Evolutionary conservation across 257 asterid genomes (phyloP), one percentile per base, ranked within the genome.

Genomic region (Solanum pinnatisectum): DNA sequence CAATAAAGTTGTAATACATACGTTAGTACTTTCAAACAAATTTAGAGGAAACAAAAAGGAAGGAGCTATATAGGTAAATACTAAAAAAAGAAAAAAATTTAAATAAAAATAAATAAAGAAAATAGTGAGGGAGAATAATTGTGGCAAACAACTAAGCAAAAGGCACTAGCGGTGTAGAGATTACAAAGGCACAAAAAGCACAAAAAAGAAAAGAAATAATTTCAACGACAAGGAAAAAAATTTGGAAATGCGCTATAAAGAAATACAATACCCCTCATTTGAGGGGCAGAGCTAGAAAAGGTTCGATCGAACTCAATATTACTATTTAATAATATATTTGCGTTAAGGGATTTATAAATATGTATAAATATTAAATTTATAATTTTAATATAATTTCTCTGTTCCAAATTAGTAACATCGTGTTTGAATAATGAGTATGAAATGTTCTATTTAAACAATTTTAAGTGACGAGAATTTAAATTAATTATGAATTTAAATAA

Each of bases 351-450:
- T 15, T 49, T 5, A 6, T 52, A 16, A 52, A 15, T 60, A 23
- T 23, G 0, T 23, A 23, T 1, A 60, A 60, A 63, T 63, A 63
- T 63, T 23, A 63, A 10, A 23, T 60, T 23, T 23, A 23, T 56
- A 16, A 56, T 20, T 52, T 6, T 0, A 16, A 16, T 52, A 52
- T 16, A 0, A 52, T 52, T 52, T 16, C 3, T 0, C 22, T 18
- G 0, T 13, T 1, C 13, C 22, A 0, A 22, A 60, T 22, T 3
- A 60, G 2, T 8, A 60, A 10, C 10, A 22, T 0, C 0, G 0
- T 23, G 11, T 1, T 22, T 22, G 5, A 60, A 22, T 3, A 56
- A 6, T 56, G 0, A 56, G 22, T 52, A 52, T 52, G 63, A 52
- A 16, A 56, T 18, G 1, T 16, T 15, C 20, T 16, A 0, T 52